Base-by-base conservation (phyloP, 2,329 filamentous ascomycete genomes). In the Colletotrichum orchidophilum region DNA sequence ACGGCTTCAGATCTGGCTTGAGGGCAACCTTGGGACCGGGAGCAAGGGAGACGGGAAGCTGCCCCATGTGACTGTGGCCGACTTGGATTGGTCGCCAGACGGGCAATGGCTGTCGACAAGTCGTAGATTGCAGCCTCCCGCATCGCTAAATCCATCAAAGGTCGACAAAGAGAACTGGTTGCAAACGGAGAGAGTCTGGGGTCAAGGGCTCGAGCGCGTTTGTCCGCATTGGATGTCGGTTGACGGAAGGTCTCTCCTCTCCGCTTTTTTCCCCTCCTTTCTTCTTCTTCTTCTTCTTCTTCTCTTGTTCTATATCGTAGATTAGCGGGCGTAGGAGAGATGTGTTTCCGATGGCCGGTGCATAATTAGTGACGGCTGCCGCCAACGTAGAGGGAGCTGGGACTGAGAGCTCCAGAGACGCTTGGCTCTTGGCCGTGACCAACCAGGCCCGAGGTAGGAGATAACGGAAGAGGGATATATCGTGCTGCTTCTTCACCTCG, bases 401-500 rank as follows among this genome's bases (percentile, higher is more conserved):
- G 3, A 29, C 13, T 15, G n/a, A 29, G 13, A 62, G 46, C 18
- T 46, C 39, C 18, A 11, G 39, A 46, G 39, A 11, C n/a, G 18
- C 39, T 6, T 11, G n/a, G 7, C 39, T 11, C 46, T 13, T 35
- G 4, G n/a, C 33, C 26, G 13, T 58, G 49, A 26, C 8, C 21
- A 8, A 13, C 24, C 24, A 21, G 21, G 46, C 11, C 50, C 12
- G 24, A 35, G 4, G 33, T 18, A 24, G 15, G 50, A 26, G 52
- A 42, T 13, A 35, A 11, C 5, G n/a, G n/a, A 46, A 15, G 24
- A 62, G 8, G 13, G 18, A 50, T 15, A 21, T 24, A n/a, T 39
- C 29, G 21, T 26, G 52, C 52, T 68, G 21, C 60, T 53, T 64
- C 53, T 69, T 58, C 18, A 39, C n/a, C 58, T 63, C 21, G 24